Percentiles rank a stretch among this genome's conserved stretches.
Conservation (phyloP, 805 yeast species). For the Pichia exigua region DNA sequence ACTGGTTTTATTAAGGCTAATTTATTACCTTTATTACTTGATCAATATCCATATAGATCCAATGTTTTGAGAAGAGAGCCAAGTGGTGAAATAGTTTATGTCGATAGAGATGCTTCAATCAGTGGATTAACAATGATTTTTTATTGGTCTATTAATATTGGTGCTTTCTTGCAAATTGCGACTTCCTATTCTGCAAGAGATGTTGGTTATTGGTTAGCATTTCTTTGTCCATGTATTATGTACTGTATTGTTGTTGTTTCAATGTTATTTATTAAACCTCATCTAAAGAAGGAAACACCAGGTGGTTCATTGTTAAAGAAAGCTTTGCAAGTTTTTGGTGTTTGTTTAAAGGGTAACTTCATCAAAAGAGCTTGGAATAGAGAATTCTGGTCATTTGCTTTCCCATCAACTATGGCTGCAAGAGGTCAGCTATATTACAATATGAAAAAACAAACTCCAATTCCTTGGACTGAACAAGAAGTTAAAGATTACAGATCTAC, state of each 20-base stretch:
- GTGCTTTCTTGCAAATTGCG: too few species aligned
- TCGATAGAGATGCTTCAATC: neutral
- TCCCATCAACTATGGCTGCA: neutral
- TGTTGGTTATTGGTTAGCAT: neutral
- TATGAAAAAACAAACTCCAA: slow-evolving; percentile 27
- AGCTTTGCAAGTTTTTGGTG: too few species aligned
- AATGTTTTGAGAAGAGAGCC: neutral
- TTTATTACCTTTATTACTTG: neutral
- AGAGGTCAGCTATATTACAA: slow-evolving; percentile 2
- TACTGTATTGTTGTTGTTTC: too few species aligned
- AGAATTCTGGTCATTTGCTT: neutral
- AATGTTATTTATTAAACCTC: too few species aligned
- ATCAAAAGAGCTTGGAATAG: too few species aligned
- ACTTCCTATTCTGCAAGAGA: too few species aligned
- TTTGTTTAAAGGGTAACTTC: too few species aligned
- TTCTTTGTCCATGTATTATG: too few species aligned
- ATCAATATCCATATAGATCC: neutral
- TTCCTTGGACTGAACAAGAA: slow-evolving; percentile 35
- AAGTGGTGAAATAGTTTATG: neutral
- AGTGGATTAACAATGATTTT: neutral
- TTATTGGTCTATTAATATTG: too few species aligned
- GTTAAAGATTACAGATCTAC: slow-evolving; percentile 40
- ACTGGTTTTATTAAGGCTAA: too few species aligned
- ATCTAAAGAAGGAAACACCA: too few species aligned
- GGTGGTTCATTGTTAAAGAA: too few species aligned